Conservation (phyloP, 805 yeast species). For the Schwanniomyces polymorphus region DNA sequence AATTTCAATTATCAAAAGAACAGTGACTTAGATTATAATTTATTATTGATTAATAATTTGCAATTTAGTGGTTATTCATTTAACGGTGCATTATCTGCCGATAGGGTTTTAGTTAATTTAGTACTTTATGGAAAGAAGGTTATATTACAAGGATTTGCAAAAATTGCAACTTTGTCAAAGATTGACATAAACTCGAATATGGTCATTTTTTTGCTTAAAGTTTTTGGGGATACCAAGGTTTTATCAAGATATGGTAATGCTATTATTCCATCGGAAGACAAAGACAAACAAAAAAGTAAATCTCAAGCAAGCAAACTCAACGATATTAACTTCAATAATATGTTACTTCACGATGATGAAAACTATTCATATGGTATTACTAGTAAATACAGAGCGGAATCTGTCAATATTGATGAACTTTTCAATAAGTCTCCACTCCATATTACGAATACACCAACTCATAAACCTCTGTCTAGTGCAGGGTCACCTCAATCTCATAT, state of each 20-base stretch:
- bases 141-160: constrained; percentile 34
- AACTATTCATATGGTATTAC: constrained; percentile 55
- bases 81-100: constrained; percentile 19
- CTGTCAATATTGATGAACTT: constrained; percentile 35
- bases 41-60: constrained; percentile 27
- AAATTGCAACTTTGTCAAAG: constrained; percentile 29
- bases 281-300: constrained; percentile 20
- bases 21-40: constrained; percentile 30
- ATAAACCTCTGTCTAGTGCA: not conserved
- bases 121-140: constrained; percentile 37
- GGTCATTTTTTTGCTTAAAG: constrained; percentile 37
- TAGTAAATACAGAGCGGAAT: constrained; percentile 38
- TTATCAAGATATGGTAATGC: constrained; percentile 19
- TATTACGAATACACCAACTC: constrained; percentile 7
- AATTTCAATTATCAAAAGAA: constrained; percentile 25
- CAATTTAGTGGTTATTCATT: constrained; percentile 24
- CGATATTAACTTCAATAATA: constrained; percentile 21
- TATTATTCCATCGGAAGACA: constrained; percentile 11
- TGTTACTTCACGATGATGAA: constrained; percentile 47
- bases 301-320: constrained; percentile 8
- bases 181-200: constrained; percentile 42
- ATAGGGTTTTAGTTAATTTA: constrained; percentile 28
- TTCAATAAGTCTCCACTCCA: constrained; percentile 17
- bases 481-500: too few relatives aligned
- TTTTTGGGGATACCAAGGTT: constrained; percentile 36